Conservation (phyloP, 148 eudicot species). For the Fallopia convolvulus region DNA sequence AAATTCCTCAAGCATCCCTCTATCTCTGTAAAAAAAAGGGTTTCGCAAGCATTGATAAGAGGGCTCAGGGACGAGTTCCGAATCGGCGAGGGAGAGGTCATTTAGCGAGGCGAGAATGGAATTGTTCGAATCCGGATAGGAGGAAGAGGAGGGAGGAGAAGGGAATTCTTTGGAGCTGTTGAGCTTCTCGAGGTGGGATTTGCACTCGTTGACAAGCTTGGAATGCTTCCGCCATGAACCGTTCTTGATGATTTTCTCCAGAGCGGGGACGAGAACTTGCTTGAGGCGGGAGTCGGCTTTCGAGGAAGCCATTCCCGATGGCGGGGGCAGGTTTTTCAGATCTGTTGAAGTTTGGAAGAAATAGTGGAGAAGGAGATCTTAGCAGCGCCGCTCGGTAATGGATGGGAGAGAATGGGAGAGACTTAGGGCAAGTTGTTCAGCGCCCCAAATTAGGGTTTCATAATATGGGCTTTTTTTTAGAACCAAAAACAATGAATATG, state of each 20-base stretch:
- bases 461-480: too few species aligned
- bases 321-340: background rate
- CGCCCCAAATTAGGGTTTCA: too few species aligned
- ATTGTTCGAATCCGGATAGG: constrained; percentile 26
- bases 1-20: constrained; percentile 59
- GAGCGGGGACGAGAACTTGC: constrained; percentile 48
- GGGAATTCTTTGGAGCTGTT: constrained; percentile 23
- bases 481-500: too few species aligned
- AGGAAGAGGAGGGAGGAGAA: constrained; percentile 18
- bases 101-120: constrained; percentile 44
- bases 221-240: constrained; percentile 91
- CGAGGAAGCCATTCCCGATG: constrained; percentile 76
- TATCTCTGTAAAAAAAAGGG: constrained; percentile 52
- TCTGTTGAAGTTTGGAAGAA: too few species aligned
- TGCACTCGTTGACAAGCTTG: too few species aligned
- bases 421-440: too few species aligned
- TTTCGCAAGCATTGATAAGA: constrained; percentile 38
- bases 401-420: too few species aligned
- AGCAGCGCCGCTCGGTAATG: too few species aligned
- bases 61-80: constrained; percentile 65
- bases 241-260: constrained; percentile 71
- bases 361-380: too few species aligned
- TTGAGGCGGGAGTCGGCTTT: constrained; percentile 87
- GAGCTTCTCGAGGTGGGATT: constrained; percentile 55
- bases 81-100: constrained; percentile 49